These are phyloP conservation scores for sunflower (Helianthus annuus) DNA, from an alignment of 129 eudicot species.

Conservation along the genomic window HanXRQr2.0-SUNRISE NC_035441.2:10494655-10495154, in stretches of 20 bases:
- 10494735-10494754: slow-evolving; percentile 4
- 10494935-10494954: background rate
- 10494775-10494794: background rate
- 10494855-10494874: slow-evolving; percentile 1
- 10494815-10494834: background rate
- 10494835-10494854: background rate
- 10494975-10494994: background rate
- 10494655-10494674: slow-evolving; percentile 2
- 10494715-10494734: slow-evolving; percentile 1
- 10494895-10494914: slow-evolving; percentile 1
- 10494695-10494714: background rate
- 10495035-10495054: background rate
- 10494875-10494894: background rate
- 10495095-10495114: background rate
- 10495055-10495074: background rate
- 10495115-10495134: slow-evolving; percentile 2
- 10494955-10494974: background rate
- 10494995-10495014: background rate
- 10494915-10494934: slow-evolving; percentile 9
- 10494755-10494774: background rate
- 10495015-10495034: slow-evolving; percentile 1
- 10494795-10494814: slow-evolving; percentile 1
- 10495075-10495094: background rate
- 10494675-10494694: background rate
- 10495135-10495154: background rate